Percentiles rank a stretch among this genome's conserved stretches.
These are phyloP conservation scores for Urostyla sp. DNA, from an alignment of 73 alveolate genomes.

Conservation along the genomic window DNA sequence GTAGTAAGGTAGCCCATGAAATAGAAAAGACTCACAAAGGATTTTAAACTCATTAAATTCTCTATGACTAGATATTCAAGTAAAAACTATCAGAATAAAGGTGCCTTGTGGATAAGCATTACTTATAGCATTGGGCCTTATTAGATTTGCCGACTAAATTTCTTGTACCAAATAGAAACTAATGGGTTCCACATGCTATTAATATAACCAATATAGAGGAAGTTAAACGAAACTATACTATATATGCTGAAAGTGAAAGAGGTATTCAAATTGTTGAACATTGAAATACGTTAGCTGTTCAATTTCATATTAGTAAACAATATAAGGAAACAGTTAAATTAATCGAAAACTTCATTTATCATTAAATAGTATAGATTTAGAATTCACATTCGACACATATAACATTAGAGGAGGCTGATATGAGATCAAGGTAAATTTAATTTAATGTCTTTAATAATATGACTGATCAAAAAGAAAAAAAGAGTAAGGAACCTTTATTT, in stretches of 20 bases:
- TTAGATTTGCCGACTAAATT: slow-evolving; percentile 81
- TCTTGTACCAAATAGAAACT: slow-evolving; percentile 77
- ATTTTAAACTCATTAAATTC: background rate
- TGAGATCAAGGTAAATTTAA: background rate
- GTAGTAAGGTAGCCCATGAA: slow-evolving; percentile 16
- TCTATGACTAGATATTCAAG: slow-evolving; percentile 8
- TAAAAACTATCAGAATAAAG: slow-evolving; percentile 74
- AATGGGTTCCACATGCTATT: slow-evolving; percentile 96
- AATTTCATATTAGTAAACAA: slow-evolving; percentile 82
- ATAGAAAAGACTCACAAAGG: slow-evolving; percentile 6
- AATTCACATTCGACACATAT: slow-evolving; percentile 52
- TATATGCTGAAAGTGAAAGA: slow-evolving; percentile 85
- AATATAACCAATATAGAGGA: slow-evolving; percentile 76
- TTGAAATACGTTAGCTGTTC: slow-evolving; percentile 86
- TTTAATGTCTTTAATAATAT: slow-evolving; percentile 8
- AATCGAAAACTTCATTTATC: slow-evolving; percentile 80
- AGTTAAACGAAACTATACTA: slow-evolving; percentile 74
- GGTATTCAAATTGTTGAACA: slow-evolving; percentile 90
- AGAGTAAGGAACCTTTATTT: slow-evolving; percentile 3
- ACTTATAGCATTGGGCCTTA: slow-evolving; percentile 83
- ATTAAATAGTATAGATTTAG: slow-evolving; percentile 56
- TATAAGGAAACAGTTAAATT: slow-evolving; percentile 78
- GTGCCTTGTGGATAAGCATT: slow-evolving; percentile 76
- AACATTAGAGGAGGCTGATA: slow-evolving; percentile 65
- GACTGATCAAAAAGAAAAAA: background rate